These are phyloP conservation scores for Emiliania huxleyi DNA, from an alignment of 78 protist species.

Conservation along the genomic window DNA sequence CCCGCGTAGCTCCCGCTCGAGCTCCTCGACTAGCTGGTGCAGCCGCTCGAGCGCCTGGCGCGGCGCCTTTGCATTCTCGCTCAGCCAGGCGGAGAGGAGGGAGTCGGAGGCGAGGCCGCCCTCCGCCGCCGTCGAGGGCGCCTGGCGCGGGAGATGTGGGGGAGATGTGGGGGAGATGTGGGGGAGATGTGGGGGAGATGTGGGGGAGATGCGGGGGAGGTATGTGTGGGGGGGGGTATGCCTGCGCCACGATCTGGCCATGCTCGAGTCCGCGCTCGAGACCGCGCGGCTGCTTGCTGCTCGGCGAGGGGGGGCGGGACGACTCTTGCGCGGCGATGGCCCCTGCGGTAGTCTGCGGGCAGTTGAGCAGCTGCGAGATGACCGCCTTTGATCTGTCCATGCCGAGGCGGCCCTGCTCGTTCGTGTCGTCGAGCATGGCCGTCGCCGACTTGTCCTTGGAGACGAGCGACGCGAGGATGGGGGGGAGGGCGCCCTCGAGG, in stretches of 20 bases:
- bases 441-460: conserved; percentile 23
- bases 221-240: no score
- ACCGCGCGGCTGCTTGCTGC: no score
- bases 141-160: no score
- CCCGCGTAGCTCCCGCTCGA: background rate
- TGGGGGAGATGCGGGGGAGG: no score
- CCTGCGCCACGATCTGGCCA: background rate
- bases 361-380: background rate
- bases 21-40: background rate
- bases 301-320: no score
- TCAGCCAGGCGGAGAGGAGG: background rate
- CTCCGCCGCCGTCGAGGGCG: no score
- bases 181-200: no score
- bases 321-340: no score
- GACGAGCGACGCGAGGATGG: conserved; percentile 62
- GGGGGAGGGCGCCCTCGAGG: conserved; percentile 69
- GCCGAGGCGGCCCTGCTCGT: background rate
- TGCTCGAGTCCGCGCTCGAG: background rate
- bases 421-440: conserved; percentile 52
- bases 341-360: background rate
- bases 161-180: no score
- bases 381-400: background rate
- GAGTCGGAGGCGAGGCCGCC: background rate
- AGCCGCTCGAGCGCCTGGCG: background rate
- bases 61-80: background rate